These are phyloP conservation scores for Diutina ranongensis DNA, from an alignment of 1,139 yeast genomes.

Conservation along the genomic window DNA sequence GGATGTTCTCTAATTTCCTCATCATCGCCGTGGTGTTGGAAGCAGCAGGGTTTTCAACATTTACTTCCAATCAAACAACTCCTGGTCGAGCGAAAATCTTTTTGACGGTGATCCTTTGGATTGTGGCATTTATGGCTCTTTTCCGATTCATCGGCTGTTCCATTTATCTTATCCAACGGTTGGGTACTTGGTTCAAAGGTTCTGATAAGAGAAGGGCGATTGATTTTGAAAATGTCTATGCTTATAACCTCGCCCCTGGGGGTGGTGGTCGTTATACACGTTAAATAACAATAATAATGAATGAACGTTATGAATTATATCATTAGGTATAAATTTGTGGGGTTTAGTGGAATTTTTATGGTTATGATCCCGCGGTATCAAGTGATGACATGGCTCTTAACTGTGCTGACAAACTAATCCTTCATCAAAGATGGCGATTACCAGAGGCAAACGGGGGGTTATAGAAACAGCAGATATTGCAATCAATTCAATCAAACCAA, in stretches of 20 bases:
- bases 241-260: not conserved
- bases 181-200: not conserved
- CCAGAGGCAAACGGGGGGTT: not conserved
- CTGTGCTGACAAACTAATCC: not conserved
- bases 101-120: conserved; percentile 66
- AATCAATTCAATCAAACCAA: too few relatives aligned
- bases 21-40: conserved; percentile 62
- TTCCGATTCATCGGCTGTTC: conserved; percentile 63
- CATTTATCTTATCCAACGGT: conserved; percentile 35
- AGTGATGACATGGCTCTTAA: too few relatives aligned
- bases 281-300: too few relatives aligned
- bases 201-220: not conserved
- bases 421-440: not conserved
- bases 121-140: conserved; percentile 70
- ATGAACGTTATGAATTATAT: too few relatives aligned
- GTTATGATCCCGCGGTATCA: not conserved
- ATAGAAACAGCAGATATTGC: too few relatives aligned
- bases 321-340: too few relatives aligned
- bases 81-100: conserved; percentile 31
- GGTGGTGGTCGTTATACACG: too few relatives aligned
- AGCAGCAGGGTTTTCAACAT: conserved; percentile 49
- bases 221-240: not conserved
- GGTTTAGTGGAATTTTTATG: too few relatives aligned
- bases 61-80: conserved; percentile 11
- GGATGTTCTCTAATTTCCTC: conserved; percentile 70